A percentile compares a stretch with the other conserved stretches of the same genome.
Evolutionary conservation across 305 asterid species (phyloP).

Genomic region (Petunia hybrid): DNA sequence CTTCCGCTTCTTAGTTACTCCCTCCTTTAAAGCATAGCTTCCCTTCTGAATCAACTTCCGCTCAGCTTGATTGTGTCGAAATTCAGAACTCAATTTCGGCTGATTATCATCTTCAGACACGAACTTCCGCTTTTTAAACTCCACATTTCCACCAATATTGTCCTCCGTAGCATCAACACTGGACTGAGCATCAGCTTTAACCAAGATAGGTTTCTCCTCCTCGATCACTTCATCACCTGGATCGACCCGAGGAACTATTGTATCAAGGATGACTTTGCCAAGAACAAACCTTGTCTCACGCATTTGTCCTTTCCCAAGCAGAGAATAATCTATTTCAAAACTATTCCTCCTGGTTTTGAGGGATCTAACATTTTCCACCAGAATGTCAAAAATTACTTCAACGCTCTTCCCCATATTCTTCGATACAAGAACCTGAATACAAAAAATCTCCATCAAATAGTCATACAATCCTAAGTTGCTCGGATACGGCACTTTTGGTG

Average conservation of each 20-base stretch:
- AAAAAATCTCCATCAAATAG: slow-evolving; percentile 39
- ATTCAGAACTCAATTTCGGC: neutral
- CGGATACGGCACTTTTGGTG: too few species aligned
- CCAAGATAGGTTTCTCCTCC: slow-evolving; percentile 34
- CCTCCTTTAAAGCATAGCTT: neutral
- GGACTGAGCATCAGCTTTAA: slow-evolving; percentile 34
- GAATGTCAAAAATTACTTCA: slow-evolving; percentile 41
- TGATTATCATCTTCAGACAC: slow-evolving; percentile 13
- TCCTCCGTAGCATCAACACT: slow-evolving; percentile 30
- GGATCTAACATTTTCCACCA: slow-evolving; percentile 43
- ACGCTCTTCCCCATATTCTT: slow-evolving; percentile 48
- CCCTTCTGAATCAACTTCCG: slow-evolving; percentile 27
- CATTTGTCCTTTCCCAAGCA: slow-evolving; percentile 52
- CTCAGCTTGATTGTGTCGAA: slow-evolving; percentile 27
- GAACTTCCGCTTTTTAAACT: neutral
- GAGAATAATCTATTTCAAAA: slow-evolving; percentile 47
- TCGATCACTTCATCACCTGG: slow-evolving; percentile 34
- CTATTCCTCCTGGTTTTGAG: slow-evolving; percentile 37
- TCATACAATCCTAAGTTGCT: neutral
- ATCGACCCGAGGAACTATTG: slow-evolving; percentile 47
- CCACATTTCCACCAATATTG: slow-evolving; percentile 31
- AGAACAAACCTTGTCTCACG: slow-evolving; percentile 74
- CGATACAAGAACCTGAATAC: slow-evolving; percentile 70
- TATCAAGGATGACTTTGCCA: slow-evolving; percentile 67
- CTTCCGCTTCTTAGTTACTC: slow-evolving; percentile 37